Conservation (phyloP, 1,284 basidiomycete species). For the Chondrostereum purpureum region DNA sequence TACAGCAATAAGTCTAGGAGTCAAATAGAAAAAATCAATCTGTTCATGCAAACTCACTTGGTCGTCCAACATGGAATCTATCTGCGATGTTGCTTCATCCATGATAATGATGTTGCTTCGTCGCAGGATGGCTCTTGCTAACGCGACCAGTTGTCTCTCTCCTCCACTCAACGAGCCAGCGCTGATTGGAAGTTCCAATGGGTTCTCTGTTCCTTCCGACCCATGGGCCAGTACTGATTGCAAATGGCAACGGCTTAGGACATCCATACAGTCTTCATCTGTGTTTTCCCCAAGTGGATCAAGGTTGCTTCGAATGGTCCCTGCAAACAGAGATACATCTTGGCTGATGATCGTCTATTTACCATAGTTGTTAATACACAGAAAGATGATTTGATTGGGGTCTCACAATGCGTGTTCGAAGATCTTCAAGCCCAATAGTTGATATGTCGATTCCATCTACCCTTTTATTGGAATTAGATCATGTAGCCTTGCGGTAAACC, state of each 20-base stretch:
- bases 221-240: constrained; percentile 33
- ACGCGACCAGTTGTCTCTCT: constrained; percentile 75
- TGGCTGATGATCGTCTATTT: constrained; percentile 72
- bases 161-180: constrained; percentile 72
- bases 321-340: constrained; percentile 81
- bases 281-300: constrained; percentile 65
- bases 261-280: constrained; percentile 59
- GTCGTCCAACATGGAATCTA: constrained; percentile 68
- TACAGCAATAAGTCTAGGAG: constrained; percentile 20
- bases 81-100: constrained; percentile 79
- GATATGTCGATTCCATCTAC: constrained; percentile 82
- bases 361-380: no score
- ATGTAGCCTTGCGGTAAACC: constrained; percentile 3
- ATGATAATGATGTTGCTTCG: constrained; percentile 77
- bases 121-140: constrained; percentile 69
- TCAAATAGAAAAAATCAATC: constrained; percentile 5
- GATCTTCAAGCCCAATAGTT: constrained; percentile 76
- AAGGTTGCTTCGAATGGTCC: constrained; percentile 74
- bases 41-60: constrained; percentile 33
- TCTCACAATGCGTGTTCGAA: constrained; percentile 57
- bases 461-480: constrained; percentile 26
- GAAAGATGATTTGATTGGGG: no score
- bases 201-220: constrained; percentile 22
- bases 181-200: constrained; percentile 61
- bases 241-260: constrained; percentile 60